A percentile compares a stretch with the other conserved stretches of the same genome.
These are phyloP conservation scores for Chlorella sp. DNA, from an alignment of 139 green algal genomes.

Conservation along the genomic window DNA sequence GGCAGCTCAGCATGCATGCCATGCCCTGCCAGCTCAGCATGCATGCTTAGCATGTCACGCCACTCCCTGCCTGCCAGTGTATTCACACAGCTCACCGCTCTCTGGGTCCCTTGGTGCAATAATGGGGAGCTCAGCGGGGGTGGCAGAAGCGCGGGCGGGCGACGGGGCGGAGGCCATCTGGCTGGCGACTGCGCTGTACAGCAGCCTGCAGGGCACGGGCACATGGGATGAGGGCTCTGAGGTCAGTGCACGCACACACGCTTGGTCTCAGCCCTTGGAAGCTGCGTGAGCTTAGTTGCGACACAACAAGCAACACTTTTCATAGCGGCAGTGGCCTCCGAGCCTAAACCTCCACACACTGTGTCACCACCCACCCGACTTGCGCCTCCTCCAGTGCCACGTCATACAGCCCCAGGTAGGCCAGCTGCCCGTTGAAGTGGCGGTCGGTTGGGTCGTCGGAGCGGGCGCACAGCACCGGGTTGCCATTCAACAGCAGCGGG, in stretches of 20 bases:
- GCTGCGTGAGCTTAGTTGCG: no score
- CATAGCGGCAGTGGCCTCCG: neutral
- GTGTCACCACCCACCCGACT: conserved; percentile 12
- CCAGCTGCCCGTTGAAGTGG: conserved; percentile 49
- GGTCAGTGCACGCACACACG: no score
- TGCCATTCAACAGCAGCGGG: conserved; percentile 39
- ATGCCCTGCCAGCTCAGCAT: no score
- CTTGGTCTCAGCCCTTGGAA: no score
- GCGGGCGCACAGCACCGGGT: conserved; percentile 59
- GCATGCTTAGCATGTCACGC: no score
- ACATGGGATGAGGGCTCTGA: neutral
- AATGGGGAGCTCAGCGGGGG: neutral
- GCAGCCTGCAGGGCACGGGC: neutral
- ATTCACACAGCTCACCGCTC: conserved; percentile 4
- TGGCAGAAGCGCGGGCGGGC: neutral
- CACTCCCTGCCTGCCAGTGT: no score
- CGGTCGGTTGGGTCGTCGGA: conserved; percentile 33
- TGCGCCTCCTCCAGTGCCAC: neutral
- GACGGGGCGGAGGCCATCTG: neutral
- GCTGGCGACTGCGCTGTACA: neutral
- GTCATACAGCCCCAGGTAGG: conserved; percentile 51
- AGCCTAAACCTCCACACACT: neutral
- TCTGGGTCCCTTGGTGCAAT: neutral
- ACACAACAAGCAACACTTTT: no score
- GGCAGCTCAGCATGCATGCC: no score